Conservation (phyloP, 139 green algal species). For the Nannochloris sp. region DNA sequence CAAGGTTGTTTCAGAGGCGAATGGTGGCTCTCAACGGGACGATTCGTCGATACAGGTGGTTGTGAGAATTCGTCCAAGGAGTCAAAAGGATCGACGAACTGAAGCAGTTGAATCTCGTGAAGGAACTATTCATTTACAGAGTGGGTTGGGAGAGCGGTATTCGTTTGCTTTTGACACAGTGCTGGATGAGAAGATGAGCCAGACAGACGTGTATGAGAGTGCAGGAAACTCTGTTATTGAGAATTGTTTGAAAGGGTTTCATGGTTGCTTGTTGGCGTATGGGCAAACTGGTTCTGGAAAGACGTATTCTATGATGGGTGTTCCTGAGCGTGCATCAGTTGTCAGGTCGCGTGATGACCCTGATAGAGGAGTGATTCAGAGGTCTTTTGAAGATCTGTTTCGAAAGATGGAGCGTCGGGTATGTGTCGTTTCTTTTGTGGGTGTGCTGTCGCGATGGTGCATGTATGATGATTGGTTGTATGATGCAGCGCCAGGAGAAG, state of each 20-base stretch:
- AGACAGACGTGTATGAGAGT: slow-evolving; percentile 56
- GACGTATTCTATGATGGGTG: slow-evolving; percentile 88
- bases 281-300: slow-evolving; percentile 92
- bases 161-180: slow-evolving; percentile 79
- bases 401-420: not conserved
- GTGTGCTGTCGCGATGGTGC: too few relatives aligned
- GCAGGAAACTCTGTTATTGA: slow-evolving; percentile 48
- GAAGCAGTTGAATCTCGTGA: slow-evolving; percentile 33
- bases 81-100: slow-evolving; percentile 19
- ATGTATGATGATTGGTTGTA: too few relatives aligned
- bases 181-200: slow-evolving; percentile 43
- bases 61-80: slow-evolving; percentile 29
- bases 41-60: slow-evolving; percentile 34
- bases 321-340: not conserved
- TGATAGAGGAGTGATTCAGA: slow-evolving; percentile 57
- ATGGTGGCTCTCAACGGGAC: not conserved
- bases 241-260: slow-evolving; percentile 70
- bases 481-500: too few relatives aligned
- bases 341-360: not conserved
- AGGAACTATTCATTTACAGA: slow-evolving; percentile 45
- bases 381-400: slow-evolving; percentile 80
- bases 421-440: slow-evolving; percentile 22
- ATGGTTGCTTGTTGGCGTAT: slow-evolving; percentile 92
- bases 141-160: slow-evolving; percentile 69
- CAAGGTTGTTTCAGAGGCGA: not conserved